phyloP scores from a whole-genome alignment of 768 basidiomycete species.

The Boletus edulis region DNA sequence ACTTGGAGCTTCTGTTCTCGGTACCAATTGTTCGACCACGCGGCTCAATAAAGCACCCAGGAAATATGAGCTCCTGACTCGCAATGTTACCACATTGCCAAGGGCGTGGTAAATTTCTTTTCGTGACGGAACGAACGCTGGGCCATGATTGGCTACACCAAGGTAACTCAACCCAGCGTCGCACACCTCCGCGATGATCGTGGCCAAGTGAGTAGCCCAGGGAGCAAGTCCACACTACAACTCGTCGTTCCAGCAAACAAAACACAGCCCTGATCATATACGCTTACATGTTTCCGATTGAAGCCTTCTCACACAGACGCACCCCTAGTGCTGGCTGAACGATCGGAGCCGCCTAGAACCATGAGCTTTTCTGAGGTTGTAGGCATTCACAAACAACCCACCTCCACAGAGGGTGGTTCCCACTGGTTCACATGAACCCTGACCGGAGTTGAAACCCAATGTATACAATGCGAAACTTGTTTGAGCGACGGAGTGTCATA shows the following conservation, averaged over 20 bases:
- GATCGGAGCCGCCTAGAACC: neutral
- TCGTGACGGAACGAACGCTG: constrained; percentile 9
- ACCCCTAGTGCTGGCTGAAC: neutral
- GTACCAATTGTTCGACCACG: constrained; percentile 19
- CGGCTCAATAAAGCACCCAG: constrained; percentile 13
- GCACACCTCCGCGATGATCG: constrained; percentile 22
- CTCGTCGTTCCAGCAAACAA: neutral
- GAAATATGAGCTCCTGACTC: constrained; percentile 14
- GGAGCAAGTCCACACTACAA: neutral
- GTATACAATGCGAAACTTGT: neutral
- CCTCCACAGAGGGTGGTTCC: neutral
- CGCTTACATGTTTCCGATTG: neutral
- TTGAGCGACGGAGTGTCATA: too few species aligned
- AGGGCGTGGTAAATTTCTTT: neutral
- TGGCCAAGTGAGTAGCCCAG: constrained; percentile 12
- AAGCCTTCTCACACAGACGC: constrained; percentile 3
- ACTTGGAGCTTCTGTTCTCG: constrained; percentile 5
- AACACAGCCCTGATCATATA: constrained; percentile 13
- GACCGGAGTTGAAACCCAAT: neutral
- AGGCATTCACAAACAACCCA: constrained; percentile 3
- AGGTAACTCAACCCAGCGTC: constrained; percentile 8
- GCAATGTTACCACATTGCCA: constrained; percentile 4
- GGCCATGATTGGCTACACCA: constrained; percentile 15
- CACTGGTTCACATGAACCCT: neutral
- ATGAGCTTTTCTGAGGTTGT: neutral